phyloP scores from a whole-genome alignment of 441 rosid genomes.

The Gossypium lobatum region DNA sequence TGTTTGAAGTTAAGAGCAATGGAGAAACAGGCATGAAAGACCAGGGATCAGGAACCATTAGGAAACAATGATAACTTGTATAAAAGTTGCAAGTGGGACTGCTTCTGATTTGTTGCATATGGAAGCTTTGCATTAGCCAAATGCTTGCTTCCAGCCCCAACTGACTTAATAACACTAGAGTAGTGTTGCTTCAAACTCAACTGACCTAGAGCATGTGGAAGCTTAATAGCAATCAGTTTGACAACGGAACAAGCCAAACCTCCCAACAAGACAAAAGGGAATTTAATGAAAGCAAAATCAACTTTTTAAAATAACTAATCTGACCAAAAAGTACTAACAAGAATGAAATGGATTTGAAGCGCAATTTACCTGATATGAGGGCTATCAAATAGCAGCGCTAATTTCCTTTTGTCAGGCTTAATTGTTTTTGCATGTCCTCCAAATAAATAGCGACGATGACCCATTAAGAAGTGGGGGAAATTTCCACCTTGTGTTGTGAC shows the following conservation, averaged over 20 bases:
- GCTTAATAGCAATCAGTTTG: neutral
- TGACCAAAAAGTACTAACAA: neutral
- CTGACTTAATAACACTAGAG: neutral
- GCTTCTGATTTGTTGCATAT: neutral
- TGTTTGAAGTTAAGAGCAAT: neutral
- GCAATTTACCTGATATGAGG: slow-evolving; percentile 57
- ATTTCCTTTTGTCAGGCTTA: slow-evolving; percentile 82
- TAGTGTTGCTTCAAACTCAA: neutral
- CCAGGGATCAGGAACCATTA: neutral
- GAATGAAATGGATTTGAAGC: slow-evolving; percentile 1
- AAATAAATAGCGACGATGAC: slow-evolving; percentile 81
- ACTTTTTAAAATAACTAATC: neutral
- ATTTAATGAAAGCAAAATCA: neutral
- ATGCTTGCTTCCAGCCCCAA: neutral
- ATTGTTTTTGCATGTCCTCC: slow-evolving; percentile 91
- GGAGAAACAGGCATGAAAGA: neutral
- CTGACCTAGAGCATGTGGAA: neutral
- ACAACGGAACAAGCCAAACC: neutral
- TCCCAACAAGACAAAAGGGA: neutral
- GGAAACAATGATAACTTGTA: neutral
- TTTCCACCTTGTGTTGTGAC: slow-evolving; percentile 98
- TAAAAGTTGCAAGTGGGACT: neutral
- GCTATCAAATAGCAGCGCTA: slow-evolving; percentile 75
- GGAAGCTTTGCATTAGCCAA: neutral
- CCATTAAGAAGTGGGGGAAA: slow-evolving; percentile 93